Percentiles rank a stretch among this genome's conserved stretches.
These are phyloP conservation scores for Ligustrum vulgare DNA, from an alignment of 257 asterid species.

Conservation along the genomic window DNA sequence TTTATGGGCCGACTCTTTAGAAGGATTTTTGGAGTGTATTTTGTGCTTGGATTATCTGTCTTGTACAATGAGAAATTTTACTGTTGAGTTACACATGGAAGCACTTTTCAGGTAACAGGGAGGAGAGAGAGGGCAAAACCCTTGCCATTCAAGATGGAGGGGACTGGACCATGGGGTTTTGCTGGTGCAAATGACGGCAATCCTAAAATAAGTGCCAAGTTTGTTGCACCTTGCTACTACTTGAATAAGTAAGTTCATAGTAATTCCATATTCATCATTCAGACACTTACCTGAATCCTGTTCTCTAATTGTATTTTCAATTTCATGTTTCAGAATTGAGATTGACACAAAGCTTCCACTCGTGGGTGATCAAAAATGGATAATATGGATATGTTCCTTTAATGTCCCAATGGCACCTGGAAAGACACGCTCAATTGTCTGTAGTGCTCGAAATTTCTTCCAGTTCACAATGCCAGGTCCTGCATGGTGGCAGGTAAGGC, in stretches of 20 bases:
- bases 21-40: neutral
- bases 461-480: constrained; percentile 94
- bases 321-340: constrained; percentile 61
- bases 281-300: neutral
- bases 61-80: neutral
- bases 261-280: neutral
- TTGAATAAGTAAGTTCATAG: constrained; percentile 72
- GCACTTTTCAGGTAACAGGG: constrained; percentile 75
- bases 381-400: constrained; percentile 97
- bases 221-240: constrained; percentile 88
- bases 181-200: constrained; percentile 81
- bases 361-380: constrained; percentile 93
- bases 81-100: neutral
- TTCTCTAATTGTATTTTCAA: neutral
- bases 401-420: constrained; percentile 99
- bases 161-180: constrained; percentile 88
- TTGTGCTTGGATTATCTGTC: constrained; percentile 1
- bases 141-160: constrained; percentile 85
- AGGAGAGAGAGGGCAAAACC: constrained; percentile 98
- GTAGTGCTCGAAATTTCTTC: constrained; percentile 96
- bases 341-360: constrained; percentile 90
- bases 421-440: constrained; percentile 97
- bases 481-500: constrained; percentile 97
- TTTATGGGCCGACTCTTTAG: neutral
- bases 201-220: constrained; percentile 79